Evolutionary conservation across 1,139 yeast genomes (phyloP), one percentile per base, ranked within the genome.

Genomic region (Candida smagusa): DNA sequence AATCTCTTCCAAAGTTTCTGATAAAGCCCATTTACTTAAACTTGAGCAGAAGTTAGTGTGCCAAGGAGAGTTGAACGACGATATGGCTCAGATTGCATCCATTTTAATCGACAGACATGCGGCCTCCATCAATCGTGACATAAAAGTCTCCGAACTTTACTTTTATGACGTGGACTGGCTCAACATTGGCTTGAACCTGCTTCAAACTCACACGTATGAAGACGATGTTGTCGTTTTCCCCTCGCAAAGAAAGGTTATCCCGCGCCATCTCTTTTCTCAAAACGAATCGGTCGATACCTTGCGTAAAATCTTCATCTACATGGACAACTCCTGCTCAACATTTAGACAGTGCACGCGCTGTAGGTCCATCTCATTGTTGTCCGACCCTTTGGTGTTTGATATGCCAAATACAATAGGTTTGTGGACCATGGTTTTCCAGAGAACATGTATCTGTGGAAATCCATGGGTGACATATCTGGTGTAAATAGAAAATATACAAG

Each of bases 361-460:
- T 53, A 77, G 92, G 8, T 72, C 84, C 2, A 57, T 77, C 2
- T 77, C 89, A 1, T 63, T 74, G 31, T 61, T 72, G 3, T 61
- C 71, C 11, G 82, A 75, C 42, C 74, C 73, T 2, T 49, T 64
- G 33, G 65, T 67, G 3, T 70, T 67, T 48, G 70, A 67, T 19
- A 42, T 57, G 3, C 61, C 68, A 27, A 65, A 52, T 42, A 49
- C 63, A 3, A 55, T 68, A 12, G 74, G 79, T 2, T 72, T 77
- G 41, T 84, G 90, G 88, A 78, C 85, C 0, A 70, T 80, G 66
- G 84, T 84, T 2, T 82, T 84, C 53, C 90, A 83, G 47, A 66
- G 90, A 46, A 77, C 79, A 12, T 87, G 96, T 58, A 65, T 84
- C 19, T 87, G 96, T 58, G 95, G 95, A 0, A 86, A 87, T 34